Evolutionary conservation across 371 early-diverging fungal genomes (phyloP).

Genomic region (Coemansia sp.): DNA sequence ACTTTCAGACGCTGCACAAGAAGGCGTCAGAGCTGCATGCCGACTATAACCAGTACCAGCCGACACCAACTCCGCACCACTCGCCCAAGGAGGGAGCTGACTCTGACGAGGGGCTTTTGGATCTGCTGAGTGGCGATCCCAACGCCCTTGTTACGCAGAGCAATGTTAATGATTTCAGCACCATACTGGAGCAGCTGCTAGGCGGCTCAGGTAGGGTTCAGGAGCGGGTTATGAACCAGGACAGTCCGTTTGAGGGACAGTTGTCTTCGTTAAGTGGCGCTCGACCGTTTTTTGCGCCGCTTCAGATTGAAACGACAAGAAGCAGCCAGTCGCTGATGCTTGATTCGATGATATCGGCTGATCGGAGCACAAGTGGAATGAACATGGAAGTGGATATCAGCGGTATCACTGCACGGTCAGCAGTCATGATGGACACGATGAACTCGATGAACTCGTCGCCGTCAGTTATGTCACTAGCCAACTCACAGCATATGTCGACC

Average conservation of each 20-base stretch:
- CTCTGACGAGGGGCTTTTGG: slow-evolving; percentile 28
- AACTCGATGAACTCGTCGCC: slow-evolving; percentile 27
- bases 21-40: slow-evolving; percentile 29
- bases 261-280: not conserved
- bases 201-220: slow-evolving; percentile 11
- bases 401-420: not conserved
- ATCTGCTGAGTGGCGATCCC: slow-evolving; percentile 30
- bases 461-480: slow-evolving; percentile 16
- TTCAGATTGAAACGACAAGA: not conserved
- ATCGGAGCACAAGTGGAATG: not conserved
- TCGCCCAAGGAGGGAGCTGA: slow-evolving; percentile 41
- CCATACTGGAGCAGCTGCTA: slow-evolving; percentile 32
- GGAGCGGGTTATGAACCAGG: slow-evolving; percentile 2
- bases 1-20: slow-evolving; percentile 34
- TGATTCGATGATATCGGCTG: not conserved
- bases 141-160: slow-evolving; percentile 36
- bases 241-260: not conserved
- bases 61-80: slow-evolving; percentile 53
- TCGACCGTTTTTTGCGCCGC: slow-evolving; percentile 4
- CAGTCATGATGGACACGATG: slow-evolving; percentile 14
- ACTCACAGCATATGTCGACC: slow-evolving; percentile 20
- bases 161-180: slow-evolving; percentile 40
- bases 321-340: not conserved
- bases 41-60: slow-evolving; percentile 42
- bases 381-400: slow-evolving; percentile 11